Percentiles rank a stretch among this genome's conserved stretches.
phyloP scores from a whole-genome alignment of 2,329 filamentous ascomycete genomes.

The Hansfordia pulvinata region DNA sequence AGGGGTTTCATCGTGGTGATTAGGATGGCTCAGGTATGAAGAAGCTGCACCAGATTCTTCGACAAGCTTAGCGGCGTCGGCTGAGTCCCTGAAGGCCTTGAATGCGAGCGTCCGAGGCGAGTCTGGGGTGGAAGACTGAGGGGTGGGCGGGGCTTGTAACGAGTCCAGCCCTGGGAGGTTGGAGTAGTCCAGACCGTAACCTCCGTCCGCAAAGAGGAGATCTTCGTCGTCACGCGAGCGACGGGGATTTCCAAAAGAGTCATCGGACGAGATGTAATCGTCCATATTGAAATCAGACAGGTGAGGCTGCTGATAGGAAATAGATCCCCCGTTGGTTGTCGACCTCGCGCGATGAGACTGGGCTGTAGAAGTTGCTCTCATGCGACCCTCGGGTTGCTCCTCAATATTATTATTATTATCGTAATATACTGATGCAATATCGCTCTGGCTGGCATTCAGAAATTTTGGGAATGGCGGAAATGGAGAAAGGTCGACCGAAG shows the following conservation, averaged over 20 bases:
- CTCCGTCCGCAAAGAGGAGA: conserved; percentile 11
- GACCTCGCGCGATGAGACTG: conserved; percentile 1
- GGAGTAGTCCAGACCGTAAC: conserved; percentile 9
- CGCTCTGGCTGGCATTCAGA: conserved; percentile 6
- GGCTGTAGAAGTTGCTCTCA: conserved; percentile 3
- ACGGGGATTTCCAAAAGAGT: conserved; percentile 7
- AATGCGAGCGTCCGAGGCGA: too few species aligned
- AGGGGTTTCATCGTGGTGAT: too few species aligned
- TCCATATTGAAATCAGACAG: conserved; percentile 9
- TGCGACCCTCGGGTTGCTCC: too few species aligned
- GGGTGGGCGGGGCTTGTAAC: too few species aligned
- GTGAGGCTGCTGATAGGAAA: conserved; percentile 1
- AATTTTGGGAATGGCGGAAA: conserved; percentile 6
- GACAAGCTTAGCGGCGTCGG: too few species aligned
- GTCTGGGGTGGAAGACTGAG: too few species aligned
- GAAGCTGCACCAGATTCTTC: too few species aligned
- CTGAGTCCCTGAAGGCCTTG: too few species aligned
- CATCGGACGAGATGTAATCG: conserved; percentile 10
- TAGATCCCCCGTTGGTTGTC: conserved; percentile 3
- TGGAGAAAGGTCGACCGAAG: conserved; percentile 25
- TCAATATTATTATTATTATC: too few species aligned
- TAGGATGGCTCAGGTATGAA: too few species aligned
- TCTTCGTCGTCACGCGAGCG: conserved; percentile 10
- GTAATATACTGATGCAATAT: too few species aligned
- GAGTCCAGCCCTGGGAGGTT: too few species aligned